Evolutionary conservation across 441 rosid species (phyloP).

Genomic region (Melianthus villosus): DNA sequence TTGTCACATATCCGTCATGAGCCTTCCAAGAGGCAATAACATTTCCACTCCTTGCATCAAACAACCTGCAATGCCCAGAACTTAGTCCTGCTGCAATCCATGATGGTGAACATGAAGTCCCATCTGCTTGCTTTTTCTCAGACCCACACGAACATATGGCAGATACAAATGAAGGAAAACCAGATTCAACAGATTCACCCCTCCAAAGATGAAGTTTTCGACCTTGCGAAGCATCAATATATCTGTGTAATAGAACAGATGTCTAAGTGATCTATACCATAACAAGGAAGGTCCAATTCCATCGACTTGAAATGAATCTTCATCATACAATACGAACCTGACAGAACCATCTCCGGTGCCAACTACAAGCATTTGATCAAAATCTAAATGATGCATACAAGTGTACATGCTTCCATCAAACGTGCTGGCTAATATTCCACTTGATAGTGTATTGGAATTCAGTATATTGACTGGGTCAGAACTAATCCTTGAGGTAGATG

Average conservation of each 20-base stretch:
- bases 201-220: slow-evolving; percentile 75
- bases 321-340: slow-evolving; percentile 31
- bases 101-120: slow-evolving; percentile 35
- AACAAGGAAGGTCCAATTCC: slow-evolving; percentile 4
- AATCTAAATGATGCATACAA: slow-evolving; percentile 61
- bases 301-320: slow-evolving; percentile 8
- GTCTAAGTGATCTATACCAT: slow-evolving; percentile 4
- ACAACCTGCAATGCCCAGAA: slow-evolving; percentile 74
- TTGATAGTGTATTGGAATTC: slow-evolving; percentile 44
- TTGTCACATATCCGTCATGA: slow-evolving; percentile 76
- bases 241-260: slow-evolving; percentile 21
- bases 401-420: slow-evolving; percentile 83
- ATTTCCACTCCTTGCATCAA: slow-evolving; percentile 61
- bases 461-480: slow-evolving; percentile 34
- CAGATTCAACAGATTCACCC: slow-evolving; percentile 57
- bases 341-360: slow-evolving; percentile 88
- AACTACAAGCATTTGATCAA: slow-evolving; percentile 43
- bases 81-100: slow-evolving; percentile 86
- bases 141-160: slow-evolving; percentile 67
- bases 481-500: slow-evolving; percentile 27
- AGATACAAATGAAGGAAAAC: slow-evolving; percentile 70
- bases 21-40: slow-evolving; percentile 70
- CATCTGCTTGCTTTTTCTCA: slow-evolving; percentile 28
- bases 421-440: slow-evolving; percentile 45
- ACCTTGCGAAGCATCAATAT: slow-evolving; percentile 54